These are phyloP conservation scores for Truncatella angustata DNA, from an alignment of 2,329 filamentous ascomycete genomes.

Conservation along the genomic window DNA sequence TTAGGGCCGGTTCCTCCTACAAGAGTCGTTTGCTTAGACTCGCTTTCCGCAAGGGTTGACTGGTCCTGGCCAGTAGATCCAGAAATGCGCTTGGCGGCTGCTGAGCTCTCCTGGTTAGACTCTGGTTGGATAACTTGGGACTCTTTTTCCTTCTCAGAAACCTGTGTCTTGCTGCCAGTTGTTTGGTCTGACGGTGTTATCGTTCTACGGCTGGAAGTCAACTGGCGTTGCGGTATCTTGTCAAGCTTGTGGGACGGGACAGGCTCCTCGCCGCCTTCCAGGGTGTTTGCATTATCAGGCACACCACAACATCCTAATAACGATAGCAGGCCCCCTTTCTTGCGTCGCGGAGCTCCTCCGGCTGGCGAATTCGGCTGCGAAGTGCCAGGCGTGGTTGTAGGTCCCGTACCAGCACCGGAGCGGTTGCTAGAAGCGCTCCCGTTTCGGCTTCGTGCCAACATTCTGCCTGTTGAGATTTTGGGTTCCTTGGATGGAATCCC, in stretches of 20 bases:
- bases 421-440: conserved; percentile 67
- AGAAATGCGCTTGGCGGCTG: conserved; percentile 44
- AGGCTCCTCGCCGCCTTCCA: conserved; percentile 53
- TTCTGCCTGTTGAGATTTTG: conserved; percentile 64
- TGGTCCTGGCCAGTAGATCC: conserved; percentile 47
- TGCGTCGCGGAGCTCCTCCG: conserved; percentile 44
- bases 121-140: conserved; percentile 26
- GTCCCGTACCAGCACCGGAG: conserved; percentile 53
- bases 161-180: conserved; percentile 36
- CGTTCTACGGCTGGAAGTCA: conserved; percentile 53
- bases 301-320: conserved; percentile 67
- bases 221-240: conserved; percentile 52
- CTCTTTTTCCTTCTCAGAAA: conserved; percentile 48
- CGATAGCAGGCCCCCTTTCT: conserved; percentile 55
- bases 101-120: conserved; percentile 30
- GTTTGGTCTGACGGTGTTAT: conserved; percentile 52
- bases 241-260: conserved; percentile 55
- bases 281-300: conserved; percentile 55
- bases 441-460: conserved; percentile 61
- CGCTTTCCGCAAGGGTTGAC: conserved; percentile 38
- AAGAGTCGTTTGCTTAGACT: conserved; percentile 45
- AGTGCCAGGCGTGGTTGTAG: conserved; percentile 45
- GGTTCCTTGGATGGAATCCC: conserved; percentile 64
- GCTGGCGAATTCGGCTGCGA: conserved; percentile 53
- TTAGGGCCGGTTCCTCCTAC: conserved; percentile 33